Percentiles rank a stretch among this genome's conserved stretches.
Conservation (phyloP, 1,284 basidiomycete genomes). For the Papiliotrema flavescens region DNA sequence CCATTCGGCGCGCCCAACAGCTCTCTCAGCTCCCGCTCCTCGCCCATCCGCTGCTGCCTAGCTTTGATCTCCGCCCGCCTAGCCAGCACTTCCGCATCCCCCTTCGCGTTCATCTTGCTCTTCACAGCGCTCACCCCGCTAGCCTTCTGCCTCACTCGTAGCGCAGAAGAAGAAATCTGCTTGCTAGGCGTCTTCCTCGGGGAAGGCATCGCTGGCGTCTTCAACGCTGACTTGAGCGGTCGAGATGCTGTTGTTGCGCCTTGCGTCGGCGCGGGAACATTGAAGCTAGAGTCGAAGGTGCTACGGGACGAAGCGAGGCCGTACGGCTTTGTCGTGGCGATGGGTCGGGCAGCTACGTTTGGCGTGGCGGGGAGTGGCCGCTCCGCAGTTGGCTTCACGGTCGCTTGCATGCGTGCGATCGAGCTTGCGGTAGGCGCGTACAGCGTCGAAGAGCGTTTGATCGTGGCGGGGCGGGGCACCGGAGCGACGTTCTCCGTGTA, state of each 20-base stretch:
- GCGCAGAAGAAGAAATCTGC: neutral
- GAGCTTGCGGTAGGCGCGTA: constrained; percentile 39
- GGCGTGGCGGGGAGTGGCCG: constrained; percentile 19
- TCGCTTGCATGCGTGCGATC: constrained; percentile 43
- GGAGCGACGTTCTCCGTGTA: neutral
- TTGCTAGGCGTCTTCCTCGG: constrained; percentile 5
- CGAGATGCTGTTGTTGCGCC: neutral
- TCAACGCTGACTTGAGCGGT: constrained; percentile 5
- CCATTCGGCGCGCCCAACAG: constrained; percentile 24
- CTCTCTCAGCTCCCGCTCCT: constrained; percentile 37
- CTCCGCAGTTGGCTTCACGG: constrained; percentile 28
- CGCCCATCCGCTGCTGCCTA: constrained; percentile 28
- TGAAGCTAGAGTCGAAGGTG: constrained; percentile 17
- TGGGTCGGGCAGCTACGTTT: neutral
- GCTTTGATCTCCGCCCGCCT: constrained; percentile 32
- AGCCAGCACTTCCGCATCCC: constrained; percentile 26
- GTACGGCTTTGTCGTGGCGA: constrained; percentile 22
- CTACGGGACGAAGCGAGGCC: constrained; percentile 27
- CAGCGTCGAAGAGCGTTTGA: constrained; percentile 28
- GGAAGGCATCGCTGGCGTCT: neutral
- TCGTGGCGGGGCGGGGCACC: neutral
- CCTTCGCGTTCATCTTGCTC: constrained; percentile 19
- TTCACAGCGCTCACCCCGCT: constrained; percentile 29
- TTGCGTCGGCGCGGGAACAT: constrained; percentile 6
- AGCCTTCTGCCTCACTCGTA: constrained; percentile 6